Evolutionary conservation across 2,329 filamentous ascomycete genomes (phyloP), one percentile per base, ranked within the genome.

Genomic region (Shiraia bambusicola): DNA sequence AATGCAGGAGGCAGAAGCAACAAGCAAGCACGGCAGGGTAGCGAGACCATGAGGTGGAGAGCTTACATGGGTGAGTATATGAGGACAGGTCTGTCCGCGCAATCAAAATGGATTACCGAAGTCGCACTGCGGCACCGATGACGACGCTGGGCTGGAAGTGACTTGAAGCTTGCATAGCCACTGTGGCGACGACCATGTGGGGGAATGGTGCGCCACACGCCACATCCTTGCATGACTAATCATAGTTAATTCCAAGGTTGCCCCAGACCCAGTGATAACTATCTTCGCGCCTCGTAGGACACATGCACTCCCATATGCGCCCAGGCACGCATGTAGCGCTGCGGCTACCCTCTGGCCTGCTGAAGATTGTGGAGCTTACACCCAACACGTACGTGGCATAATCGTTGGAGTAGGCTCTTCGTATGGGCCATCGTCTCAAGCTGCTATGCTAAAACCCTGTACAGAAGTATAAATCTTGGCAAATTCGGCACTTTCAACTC

Each of bases 401-500:
- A 26, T 60, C 61, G 61, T 52, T 50, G 53, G 49, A 58, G 61
- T 67, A 59, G 65, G 61, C 60, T 41, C 50, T 48, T 45, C 46
- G 44, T 37, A 29, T 9, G 47, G 29, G 14, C 4, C 11, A 22
- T 13, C 16, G 12, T 3, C 42, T 29, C 17, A 26, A 15, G 28
- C 13, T n/a, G 24, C 16, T 10, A 13, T 7, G 12, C 45, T 52
- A 34, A 54, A 41, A 19, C 12, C 17, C 2, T 6, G 19, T 10
- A 57, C 54, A 96, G 91, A 28, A 88, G 82, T 31, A 86, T 97
- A 52, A 89, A 88, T 2, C 76, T 97, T 25, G 90, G 90, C 41
- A 97, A 96, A 80, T 95, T 93, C 66, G 93, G 93, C 51, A 82
- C 83, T 2, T 96, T 98, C 64, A 86, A 88, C 12, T 83, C 88